Percentiles rank a stretch among this genome's conserved stretches.
Evolutionary conservation across 2,329 filamentous ascomycete species (phyloP).

Genomic region (Botrytis fragariae): DNA sequence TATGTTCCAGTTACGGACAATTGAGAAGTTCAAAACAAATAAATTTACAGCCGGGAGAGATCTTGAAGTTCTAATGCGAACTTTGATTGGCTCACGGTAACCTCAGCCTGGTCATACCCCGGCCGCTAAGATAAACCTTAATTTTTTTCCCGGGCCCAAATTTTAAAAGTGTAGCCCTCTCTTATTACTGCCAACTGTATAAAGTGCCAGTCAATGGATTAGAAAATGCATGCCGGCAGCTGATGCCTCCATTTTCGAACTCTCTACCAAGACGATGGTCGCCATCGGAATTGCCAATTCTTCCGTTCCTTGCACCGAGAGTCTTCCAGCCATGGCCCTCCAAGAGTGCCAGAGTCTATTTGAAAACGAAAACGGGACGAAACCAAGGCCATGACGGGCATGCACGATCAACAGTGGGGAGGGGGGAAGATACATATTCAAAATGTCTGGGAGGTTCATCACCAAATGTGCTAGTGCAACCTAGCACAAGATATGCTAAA

Average conservation of each 20-base stretch:
- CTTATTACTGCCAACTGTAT: neutral
- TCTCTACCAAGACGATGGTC: constrained; percentile 33
- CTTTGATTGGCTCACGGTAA: constrained; percentile 8
- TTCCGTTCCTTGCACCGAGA: constrained; percentile 38
- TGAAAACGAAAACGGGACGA: neutral
- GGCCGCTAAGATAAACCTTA: constrained; percentile 15
- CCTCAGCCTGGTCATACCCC: constrained; percentile 12
- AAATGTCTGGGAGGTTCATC: neutral
- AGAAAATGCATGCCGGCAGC: constrained; percentile 24
- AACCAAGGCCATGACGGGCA: neutral
- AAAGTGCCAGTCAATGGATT: constrained; percentile 19
- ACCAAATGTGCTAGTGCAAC: neutral
- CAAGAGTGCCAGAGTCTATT: constrained; percentile 21
- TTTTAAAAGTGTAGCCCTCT: constrained; percentile 4
- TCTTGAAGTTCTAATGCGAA: constrained; percentile 11
- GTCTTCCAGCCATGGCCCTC: constrained; percentile 38
- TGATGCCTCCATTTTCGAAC: constrained; percentile 37
- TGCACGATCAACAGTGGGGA: neutral
- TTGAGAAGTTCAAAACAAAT: neutral
- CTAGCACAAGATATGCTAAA: neutral
- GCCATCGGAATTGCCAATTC: constrained; percentile 35
- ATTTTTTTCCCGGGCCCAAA: constrained; percentile 11
- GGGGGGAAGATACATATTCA: neutral
- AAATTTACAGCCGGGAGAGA: constrained; percentile 5
- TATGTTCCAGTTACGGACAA: neutral